These are phyloP conservation scores for Lactifluus subvellereus DNA, from an alignment of 768 basidiomycete species.

Conservation along the genomic window DNA sequence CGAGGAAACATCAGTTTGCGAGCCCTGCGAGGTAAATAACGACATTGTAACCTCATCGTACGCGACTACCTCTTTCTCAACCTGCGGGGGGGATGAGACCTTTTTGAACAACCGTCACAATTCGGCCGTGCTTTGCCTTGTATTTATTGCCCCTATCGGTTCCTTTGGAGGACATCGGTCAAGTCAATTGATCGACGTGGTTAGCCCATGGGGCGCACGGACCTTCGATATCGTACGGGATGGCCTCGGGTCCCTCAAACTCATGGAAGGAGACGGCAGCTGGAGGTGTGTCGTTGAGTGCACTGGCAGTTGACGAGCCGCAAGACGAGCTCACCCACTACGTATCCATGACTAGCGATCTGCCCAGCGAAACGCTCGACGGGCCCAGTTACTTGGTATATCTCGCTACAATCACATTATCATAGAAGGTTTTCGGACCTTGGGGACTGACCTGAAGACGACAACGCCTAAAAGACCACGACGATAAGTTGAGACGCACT, in stretches of 20 bases:
- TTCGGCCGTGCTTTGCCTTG: slow-evolving; percentile 47
- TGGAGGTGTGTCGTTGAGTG: slow-evolving; percentile 27
- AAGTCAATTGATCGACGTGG: background rate
- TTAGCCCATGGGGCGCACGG: background rate
- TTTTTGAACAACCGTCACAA: background rate
- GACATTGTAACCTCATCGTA: slow-evolving; percentile 68
- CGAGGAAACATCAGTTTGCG: background rate
- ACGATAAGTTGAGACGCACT: background rate
- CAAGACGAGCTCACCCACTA: slow-evolving; percentile 53
- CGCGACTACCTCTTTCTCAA: slow-evolving; percentile 80
- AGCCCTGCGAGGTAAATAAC: background rate
- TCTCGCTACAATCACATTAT: slow-evolving; percentile 53
- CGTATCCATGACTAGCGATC: slow-evolving; percentile 81
- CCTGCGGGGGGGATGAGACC: slow-evolving; percentile 39
- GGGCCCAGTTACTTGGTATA: slow-evolving; percentile 94
- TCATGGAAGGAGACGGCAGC: slow-evolving; percentile 92
- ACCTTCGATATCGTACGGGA: slow-evolving; percentile 88
- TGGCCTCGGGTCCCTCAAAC: slow-evolving; percentile 81
- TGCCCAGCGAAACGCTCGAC: slow-evolving; percentile 89
- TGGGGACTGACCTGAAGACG: slow-evolving; percentile 58
- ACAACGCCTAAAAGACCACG: slow-evolving; percentile 54
- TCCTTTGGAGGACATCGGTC: slow-evolving; percentile 35
- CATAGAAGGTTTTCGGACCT: background rate
- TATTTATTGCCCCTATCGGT: slow-evolving; percentile 90
- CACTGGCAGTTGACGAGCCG: background rate